phyloP scores from a whole-genome alignment of 495 filamentous ascomycete species.

The Saxophila tyrrhenica region DNA sequence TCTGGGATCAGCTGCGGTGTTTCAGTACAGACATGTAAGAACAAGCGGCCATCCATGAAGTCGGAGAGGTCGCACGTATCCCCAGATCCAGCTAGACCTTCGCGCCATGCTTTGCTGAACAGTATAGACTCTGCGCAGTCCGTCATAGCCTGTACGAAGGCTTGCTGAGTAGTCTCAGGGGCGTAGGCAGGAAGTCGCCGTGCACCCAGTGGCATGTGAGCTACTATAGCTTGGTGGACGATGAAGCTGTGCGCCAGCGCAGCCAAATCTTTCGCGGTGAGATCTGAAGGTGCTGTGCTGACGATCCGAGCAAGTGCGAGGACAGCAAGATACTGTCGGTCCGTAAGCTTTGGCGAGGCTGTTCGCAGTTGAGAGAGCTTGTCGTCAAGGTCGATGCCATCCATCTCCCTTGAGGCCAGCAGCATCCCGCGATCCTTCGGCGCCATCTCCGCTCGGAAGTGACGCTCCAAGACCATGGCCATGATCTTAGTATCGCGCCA shows the following conservation, averaged over 20 bases:
- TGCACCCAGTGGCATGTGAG: constrained; percentile 7
- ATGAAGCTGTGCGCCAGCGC: constrained; percentile 9
- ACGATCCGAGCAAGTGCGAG: constrained; percentile 6
- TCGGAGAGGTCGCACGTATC: constrained; percentile 44
- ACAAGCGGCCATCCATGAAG: constrained; percentile 54
- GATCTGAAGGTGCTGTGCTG: background rate
- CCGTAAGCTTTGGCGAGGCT: background rate
- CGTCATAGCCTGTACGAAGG: background rate
- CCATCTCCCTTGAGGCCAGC: background rate
- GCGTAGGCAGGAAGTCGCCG: constrained; percentile 4
- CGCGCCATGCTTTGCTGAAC: background rate
- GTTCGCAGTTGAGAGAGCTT: background rate
- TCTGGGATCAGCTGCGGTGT: background rate
- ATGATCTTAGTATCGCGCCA: constrained; percentile 52
- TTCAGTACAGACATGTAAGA: constrained; percentile 18
- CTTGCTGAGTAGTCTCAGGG: background rate
- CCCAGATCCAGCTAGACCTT: background rate
- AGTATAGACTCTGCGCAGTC: background rate
- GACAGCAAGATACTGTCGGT: constrained; percentile 8
- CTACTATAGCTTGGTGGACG: constrained; percentile 11
- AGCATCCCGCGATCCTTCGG: background rate
- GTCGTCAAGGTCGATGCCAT: background rate
- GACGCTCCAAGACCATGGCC: constrained; percentile 38
- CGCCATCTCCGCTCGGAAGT: background rate
- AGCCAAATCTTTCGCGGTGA: background rate